Evolutionary conservation across 75 land plant species (phyloP), one percentile per base, ranked within the genome.

Genomic region (Gnetum montanum): DNA sequence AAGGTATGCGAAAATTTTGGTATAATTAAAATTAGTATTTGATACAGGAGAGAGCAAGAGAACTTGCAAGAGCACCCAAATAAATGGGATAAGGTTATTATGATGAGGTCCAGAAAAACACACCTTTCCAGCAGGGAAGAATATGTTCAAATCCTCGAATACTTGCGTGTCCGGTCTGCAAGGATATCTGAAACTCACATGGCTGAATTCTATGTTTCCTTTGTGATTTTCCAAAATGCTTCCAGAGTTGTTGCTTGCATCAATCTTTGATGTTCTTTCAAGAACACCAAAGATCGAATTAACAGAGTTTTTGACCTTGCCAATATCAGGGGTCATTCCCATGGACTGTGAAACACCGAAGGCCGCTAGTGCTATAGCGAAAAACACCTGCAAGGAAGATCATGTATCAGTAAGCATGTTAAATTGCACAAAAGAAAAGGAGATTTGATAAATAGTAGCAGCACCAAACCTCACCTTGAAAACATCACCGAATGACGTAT

Each of bases 151-250:
- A 59, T 86, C 78, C 8, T 41, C 53, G 69, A 86, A 76, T n/a
- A 84, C 74, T 33, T 69, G 78, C 7, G 82, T 49, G n/a, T 68
- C 62, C 13, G 89, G 78, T 19, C 86, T 57, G n/a, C 78, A 65
- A 41, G 81, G 79, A 65, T 85, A 85, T 31, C 49, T 66, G 69
- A 85, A 85, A 62, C 81, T 84, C 6, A 87, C 70, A 57, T 84
- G 77, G 8, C 51, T 61, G 18, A 84, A 69, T 62, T 87, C 92
- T 46, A 87, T 80, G n/a, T 84, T 63, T 0, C 86, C 86, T 23
- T 60, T 74, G 2, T 78, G 58, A 34, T 4, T 57, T 5, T 74
- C 75, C 43, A 78, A 26, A 0, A 63, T 70, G 40, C 37, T 46
- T 11, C 84, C 86, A 2, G 76, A 58, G 19, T 55, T 69, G 33